These are phyloP conservation scores for Lanmaoa pseudosensibilis DNA, from an alignment of 768 basidiomycete species.

Conservation along the genomic window DNA sequence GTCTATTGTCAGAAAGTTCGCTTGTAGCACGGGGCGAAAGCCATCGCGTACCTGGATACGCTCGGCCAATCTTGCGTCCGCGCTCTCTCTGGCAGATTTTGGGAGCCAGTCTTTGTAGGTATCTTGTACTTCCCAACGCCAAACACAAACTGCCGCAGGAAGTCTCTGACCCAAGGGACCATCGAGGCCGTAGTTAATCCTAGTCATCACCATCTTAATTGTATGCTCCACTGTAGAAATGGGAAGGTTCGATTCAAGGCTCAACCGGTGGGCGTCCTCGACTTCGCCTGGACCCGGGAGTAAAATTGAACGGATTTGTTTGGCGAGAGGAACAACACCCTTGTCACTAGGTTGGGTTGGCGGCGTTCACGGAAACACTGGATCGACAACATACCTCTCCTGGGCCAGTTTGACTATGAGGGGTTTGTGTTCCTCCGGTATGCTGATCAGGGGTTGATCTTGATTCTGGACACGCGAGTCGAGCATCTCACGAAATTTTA, in stretches of 20 bases:
- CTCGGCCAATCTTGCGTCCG: conserved; percentile 59
- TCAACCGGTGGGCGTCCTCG: conserved; percentile 34
- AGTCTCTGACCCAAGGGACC: conserved; percentile 46
- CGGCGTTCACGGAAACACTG: not conserved
- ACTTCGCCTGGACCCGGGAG: conserved; percentile 65
- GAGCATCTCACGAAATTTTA: conserved; percentile 73
- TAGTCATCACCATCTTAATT: conserved; percentile 60
- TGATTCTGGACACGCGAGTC: conserved; percentile 50
- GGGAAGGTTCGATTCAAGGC: conserved; percentile 43
- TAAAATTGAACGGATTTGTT: conserved; percentile 67
- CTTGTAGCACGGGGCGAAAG: not conserved
- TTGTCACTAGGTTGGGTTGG: conserved; percentile 60
- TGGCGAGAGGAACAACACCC: conserved; percentile 57
- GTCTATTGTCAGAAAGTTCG: conserved; percentile 2
- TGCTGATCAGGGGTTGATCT: conserved; percentile 49
- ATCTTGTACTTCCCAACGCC: conserved; percentile 85
- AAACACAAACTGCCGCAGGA: conserved; percentile 67
- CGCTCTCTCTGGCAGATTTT: conserved; percentile 61
- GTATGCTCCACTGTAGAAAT: conserved; percentile 55
- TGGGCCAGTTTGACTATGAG: conserved; percentile 81
- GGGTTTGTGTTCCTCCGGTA: conserved; percentile 70
- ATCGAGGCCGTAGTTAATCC: conserved; percentile 83
- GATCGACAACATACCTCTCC: conserved; percentile 62
- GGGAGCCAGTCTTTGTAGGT: conserved; percentile 62
- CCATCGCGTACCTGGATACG: conserved; percentile 54